Base-by-base conservation (phyloP, 768 basidiomycete species). In the Tricholoma furcatifolium region DNA sequence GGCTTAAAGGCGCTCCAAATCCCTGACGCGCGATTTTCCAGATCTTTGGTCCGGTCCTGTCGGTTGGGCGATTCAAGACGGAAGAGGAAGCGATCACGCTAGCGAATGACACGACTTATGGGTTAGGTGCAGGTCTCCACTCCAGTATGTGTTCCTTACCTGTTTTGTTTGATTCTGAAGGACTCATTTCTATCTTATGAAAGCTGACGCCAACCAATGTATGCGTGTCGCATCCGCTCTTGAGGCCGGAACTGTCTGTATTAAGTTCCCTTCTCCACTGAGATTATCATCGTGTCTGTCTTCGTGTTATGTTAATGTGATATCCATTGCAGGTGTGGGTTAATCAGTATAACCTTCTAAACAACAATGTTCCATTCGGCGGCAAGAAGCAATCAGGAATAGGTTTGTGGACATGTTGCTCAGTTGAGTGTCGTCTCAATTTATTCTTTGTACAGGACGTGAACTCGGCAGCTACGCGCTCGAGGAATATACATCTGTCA, bases 21-120 rank as follows among this genome's bases (percentile, higher is more conserved):
- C 38, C 17, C 42, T 54, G 38, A 53, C 31, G 44, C 47, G 20
- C 46, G 47, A 18, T 31, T 47, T 48, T 30, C 38, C 54, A 95
- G 85, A 97, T 97, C 60, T 98, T 98, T 67, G 96, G 96, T 8
- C 96, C 96, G 23, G 95, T 98, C 2, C 80, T 95, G 36, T 79
- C 84, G 21, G 81, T 98, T 39, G 87, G 85, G 39, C 83, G 76
- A 59, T 98, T 98, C 74, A 82, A 80, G 59, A 87, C 88, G 6
- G 95, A 97, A 68, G 87, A 88, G 53, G 92, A 97, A 65, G 93
- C 85, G 3, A 83, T 98, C 59, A 64, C 74, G 38, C 70, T 93
- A 14, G 95, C 94, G 31, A 98, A 98, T 70, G 83, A 88, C 64
- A 92, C 93, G 6, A 81, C 75, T 44, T 98, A 96, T 67, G 96